Evolutionary conservation across 345 rosid species (phyloP).

Genomic region (Reutealis trisperma): DNA sequence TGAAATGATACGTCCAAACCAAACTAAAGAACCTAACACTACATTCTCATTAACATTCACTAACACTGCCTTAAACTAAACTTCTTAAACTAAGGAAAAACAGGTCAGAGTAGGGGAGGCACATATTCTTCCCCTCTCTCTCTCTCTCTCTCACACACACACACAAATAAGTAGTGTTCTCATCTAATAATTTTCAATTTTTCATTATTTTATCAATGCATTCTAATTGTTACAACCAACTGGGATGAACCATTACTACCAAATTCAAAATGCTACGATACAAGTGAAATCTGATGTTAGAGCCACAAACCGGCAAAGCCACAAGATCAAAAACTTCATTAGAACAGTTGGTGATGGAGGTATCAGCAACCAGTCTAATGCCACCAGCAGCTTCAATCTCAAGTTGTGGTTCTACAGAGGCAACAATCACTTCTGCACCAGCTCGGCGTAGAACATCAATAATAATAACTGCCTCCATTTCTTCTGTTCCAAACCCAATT

Average conservation of each 20-base stretch:
- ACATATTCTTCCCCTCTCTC: too few species aligned
- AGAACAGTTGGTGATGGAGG: conserved; percentile 59
- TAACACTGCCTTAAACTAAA: neutral
- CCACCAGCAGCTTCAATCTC: conserved; percentile 80
- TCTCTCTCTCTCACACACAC: too few species aligned
- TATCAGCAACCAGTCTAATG: conserved; percentile 74
- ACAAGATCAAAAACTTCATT: conserved; percentile 74
- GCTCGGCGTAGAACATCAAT: conserved; percentile 81
- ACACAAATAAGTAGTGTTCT: too few species aligned
- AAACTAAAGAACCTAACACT: neutral
- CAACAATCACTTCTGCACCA: conserved; percentile 84
- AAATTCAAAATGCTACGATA: neutral
- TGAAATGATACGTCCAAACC: neutral
- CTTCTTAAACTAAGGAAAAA: neutral
- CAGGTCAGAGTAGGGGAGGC: too few species aligned
- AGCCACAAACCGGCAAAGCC: conserved; percentile 78
- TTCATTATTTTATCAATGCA: neutral
- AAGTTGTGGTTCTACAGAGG: conserved; percentile 84
- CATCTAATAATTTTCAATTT: neutral
- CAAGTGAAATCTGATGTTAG: neutral
- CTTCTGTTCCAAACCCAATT: conserved; percentile 87
- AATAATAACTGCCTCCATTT: conserved; percentile 86
- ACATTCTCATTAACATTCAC: neutral
- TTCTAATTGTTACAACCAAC: neutral
- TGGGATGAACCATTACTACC: neutral